Conservation (phyloP, 208 protist species). For the Naegleria gruberi region DNA sequence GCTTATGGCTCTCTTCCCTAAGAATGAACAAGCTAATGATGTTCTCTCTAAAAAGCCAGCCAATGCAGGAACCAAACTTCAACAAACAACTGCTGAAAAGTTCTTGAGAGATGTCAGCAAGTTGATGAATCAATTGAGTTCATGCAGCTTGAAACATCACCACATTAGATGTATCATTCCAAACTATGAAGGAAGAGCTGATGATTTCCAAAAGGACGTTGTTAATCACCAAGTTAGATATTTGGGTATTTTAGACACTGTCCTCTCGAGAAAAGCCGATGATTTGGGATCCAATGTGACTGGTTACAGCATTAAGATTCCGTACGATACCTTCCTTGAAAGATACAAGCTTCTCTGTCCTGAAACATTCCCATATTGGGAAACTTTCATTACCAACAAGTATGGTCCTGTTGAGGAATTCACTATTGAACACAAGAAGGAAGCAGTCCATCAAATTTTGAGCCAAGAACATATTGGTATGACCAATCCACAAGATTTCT, state of each 20-base stretch:
- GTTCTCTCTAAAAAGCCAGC: slow-evolving; percentile 17
- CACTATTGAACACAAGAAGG: neutral
- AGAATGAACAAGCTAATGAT: slow-evolving; percentile 23
- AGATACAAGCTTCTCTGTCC: neutral
- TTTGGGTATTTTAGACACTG: neutral
- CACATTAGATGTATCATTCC: slow-evolving; percentile 5
- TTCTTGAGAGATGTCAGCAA: neutral
- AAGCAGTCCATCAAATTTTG: neutral
- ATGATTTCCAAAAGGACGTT: neutral
- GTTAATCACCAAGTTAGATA: neutral
- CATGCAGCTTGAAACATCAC: slow-evolving; percentile 11
- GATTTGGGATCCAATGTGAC: neutral
- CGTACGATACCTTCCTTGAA: neutral
- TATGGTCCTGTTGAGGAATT: neutral
- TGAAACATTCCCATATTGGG: neutral
- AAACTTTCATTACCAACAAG: neutral
- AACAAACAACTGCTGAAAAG: slow-evolving; percentile 23
- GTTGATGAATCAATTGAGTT: neutral
- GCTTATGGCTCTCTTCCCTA: slow-evolving; percentile 29
- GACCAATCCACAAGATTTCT: neutral
- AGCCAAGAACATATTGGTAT: neutral
- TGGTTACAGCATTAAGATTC: neutral
- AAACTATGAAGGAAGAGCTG: neutral
- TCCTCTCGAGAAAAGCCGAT: neutral
- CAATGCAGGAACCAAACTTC: neutral